Base-by-base conservation (phyloP, 2,329 filamentous ascomycete species). In the Pseudogymnoascus sp. region DNA sequence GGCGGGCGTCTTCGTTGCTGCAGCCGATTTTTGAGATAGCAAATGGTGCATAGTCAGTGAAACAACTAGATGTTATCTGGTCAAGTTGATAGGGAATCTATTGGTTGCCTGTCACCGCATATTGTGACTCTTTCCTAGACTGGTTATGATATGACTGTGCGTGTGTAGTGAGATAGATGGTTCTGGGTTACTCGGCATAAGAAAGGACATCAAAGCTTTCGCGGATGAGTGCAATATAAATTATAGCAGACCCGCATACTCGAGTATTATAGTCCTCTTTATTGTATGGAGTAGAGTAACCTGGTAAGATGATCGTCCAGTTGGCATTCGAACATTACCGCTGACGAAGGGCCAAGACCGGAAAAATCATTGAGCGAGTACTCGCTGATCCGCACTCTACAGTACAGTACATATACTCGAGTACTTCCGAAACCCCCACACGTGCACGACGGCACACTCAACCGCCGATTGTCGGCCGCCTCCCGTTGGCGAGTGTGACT, bases 401-500 rank as follows among this genome's bases (percentile, higher is more conserved):
- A 18, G 18, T 18, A 18, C 18, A 18, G 20, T 41, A 12, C 35
- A 11, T 4, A n/a, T 11, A 50, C 43, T 50, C 25, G n/a, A 50
- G 25, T 54, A 54, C 47, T 54, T 54, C 47, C 47, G 47, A 3
- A 20, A 7, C n/a, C 6, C 25, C 47, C 47, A 33, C 47, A 54
- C 47, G 47, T 54, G 47, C 18, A 54, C 28, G 3, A 33, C 47
- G 47, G 28, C 57, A 25, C 57, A 58, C 9, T 9, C 22, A 50
- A 50, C 30, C 30, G 57, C 57, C 57, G 57, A 58, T 58, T 38
- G 57, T 58, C 57, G 57, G 57, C 57, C 4, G 18, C 18, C 2
- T 18, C 57, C 57, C 57, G 25, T 38, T 58, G 57, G 57, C 57
- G 57, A 58, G 57, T 58, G 57, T 38, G 35, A 54, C 47, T 54